A percentile compares a stretch with the other conserved stretches of the same genome.
These are phyloP conservation scores for Boletellus emodensis DNA, from an alignment of 768 basidiomycete species.

Conservation along the genomic window DNA sequence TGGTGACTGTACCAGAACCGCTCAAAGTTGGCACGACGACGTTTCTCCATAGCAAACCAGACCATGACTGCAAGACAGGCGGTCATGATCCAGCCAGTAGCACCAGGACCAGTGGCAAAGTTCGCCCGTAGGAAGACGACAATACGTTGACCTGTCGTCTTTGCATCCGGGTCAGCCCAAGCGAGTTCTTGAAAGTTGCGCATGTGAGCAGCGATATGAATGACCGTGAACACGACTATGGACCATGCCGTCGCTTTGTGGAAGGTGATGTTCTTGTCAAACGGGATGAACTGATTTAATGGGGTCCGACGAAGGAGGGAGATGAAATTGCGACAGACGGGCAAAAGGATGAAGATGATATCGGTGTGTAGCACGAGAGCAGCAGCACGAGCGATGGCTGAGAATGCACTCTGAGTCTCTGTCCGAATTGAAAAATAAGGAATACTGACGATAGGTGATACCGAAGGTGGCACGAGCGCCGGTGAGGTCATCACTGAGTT, in stretches of 20 bases:
- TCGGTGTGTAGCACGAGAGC: slow-evolving; percentile 91
- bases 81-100: slow-evolving; percentile 89
- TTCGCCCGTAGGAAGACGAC: slow-evolving; percentile 73
- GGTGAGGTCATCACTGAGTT: slow-evolving; percentile 71
- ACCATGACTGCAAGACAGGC: slow-evolving; percentile 71
- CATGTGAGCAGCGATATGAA: slow-evolving; percentile 85
- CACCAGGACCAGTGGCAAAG: slow-evolving; percentile 77
- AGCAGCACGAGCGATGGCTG: slow-evolving; percentile 83
- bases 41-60: slow-evolving; percentile 81
- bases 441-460: slow-evolving; percentile 64
- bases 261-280: slow-evolving; percentile 90
- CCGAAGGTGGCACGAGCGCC: slow-evolving; percentile 71
- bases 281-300: slow-evolving; percentile 82
- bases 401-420: background rate
- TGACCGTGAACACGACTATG: slow-evolving; percentile 69
- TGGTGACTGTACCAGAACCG: slow-evolving; percentile 88
- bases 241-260: slow-evolving; percentile 92
- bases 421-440: background rate
- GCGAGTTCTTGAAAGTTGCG: slow-evolving; percentile 76
- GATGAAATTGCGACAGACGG: slow-evolving; percentile 93
- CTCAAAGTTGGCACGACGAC: slow-evolving; percentile 75
- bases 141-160: slow-evolving; percentile 50
- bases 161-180: slow-evolving; percentile 49
- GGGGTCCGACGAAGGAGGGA: slow-evolving; percentile 84
- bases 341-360: slow-evolving; percentile 89